phyloP scores from a whole-genome alignment of 176 grass and related monocot genomes.

The Oryza longistaminata region DNA sequence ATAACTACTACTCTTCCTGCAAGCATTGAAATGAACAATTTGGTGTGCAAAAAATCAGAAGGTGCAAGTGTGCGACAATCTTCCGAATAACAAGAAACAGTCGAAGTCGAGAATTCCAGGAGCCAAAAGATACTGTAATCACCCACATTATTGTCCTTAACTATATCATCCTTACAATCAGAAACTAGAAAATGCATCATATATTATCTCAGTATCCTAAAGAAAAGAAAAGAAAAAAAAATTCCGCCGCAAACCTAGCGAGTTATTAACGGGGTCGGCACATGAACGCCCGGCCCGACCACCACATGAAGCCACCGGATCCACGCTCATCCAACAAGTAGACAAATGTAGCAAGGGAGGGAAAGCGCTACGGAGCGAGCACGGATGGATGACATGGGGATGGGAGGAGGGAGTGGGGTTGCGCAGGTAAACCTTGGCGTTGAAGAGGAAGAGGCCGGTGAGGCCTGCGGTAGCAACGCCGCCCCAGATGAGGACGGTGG shows the following conservation, averaged over 20 bases:
- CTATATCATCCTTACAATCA: background rate
- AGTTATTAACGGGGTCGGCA: background rate
- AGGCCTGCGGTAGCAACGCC: slow-evolving; percentile 40
- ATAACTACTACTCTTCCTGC: background rate
- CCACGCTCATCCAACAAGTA: background rate
- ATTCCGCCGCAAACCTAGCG: background rate
- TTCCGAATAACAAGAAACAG: background rate
- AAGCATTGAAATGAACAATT: background rate
- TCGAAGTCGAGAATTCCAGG: background rate
- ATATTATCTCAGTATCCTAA: no score
- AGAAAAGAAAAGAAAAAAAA: background rate
- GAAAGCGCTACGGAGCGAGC: background rate
- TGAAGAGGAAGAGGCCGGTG: slow-evolving; percentile 41
- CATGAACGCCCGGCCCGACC: background rate
- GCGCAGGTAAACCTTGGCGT: slow-evolving; percentile 44
- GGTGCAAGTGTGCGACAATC: background rate
- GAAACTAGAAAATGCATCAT: background rate
- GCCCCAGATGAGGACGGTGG: slow-evolving; percentile 55
- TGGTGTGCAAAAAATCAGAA: background rate
- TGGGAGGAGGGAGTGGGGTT: no score
- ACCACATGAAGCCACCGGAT: background rate
- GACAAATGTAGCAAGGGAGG: background rate
- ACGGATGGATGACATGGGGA: no score
- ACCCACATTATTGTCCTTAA: background rate
- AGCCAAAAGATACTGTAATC: background rate